phyloP scores from a whole-genome alignment of 352 stramenopile species.

The Phytophthora chlamydospora region DNA sequence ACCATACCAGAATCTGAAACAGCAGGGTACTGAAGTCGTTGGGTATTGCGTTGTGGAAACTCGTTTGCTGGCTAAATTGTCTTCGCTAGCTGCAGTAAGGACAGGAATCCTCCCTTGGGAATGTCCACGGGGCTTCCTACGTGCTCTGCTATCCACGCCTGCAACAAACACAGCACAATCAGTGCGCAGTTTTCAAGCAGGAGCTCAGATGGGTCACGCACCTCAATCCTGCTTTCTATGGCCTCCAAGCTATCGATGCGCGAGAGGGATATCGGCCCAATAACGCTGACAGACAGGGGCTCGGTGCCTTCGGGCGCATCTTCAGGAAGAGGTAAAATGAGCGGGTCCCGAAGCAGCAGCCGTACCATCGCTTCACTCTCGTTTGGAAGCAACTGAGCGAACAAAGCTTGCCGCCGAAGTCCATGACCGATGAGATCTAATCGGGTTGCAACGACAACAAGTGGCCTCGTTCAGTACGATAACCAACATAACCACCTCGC shows the following conservation, averaged over 20 bases:
- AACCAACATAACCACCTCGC: background rate
- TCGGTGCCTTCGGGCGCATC: slow-evolving; percentile 16
- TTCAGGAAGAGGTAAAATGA: slow-evolving; percentile 28
- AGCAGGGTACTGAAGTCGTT: slow-evolving; percentile 12
- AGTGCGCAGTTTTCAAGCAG: background rate
- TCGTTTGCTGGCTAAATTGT: slow-evolving; percentile 42
- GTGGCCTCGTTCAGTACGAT: background rate
- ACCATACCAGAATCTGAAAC: slow-evolving; percentile 25
- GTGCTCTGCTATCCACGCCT: slow-evolving; percentile 57
- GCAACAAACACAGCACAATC: background rate
- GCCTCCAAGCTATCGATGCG: slow-evolving; percentile 54
- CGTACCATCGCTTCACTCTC: slow-evolving; percentile 58
- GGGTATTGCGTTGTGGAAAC: background rate
- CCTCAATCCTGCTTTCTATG: slow-evolving; percentile 69
- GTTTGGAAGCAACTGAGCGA: slow-evolving; percentile 45
- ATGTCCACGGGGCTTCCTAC: slow-evolving; percentile 38
- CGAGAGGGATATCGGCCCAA: slow-evolving; percentile 56
- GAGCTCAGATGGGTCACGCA: slow-evolving; percentile 8
- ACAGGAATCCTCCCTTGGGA: slow-evolving; percentile 52
- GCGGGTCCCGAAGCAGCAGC: slow-evolving; percentile 55
- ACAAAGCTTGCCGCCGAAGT: slow-evolving; percentile 52
- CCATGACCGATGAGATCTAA: slow-evolving; percentile 55
- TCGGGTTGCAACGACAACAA: background rate
- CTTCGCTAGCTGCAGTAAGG: slow-evolving; percentile 52
- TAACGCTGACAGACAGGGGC: slow-evolving; percentile 33